A percentile compares a stretch with the other conserved stretches of the same genome.
phyloP scores from a whole-genome alignment of 2,329 filamentous ascomycete genomes.

The Sporothrix euskadiensis region DNA sequence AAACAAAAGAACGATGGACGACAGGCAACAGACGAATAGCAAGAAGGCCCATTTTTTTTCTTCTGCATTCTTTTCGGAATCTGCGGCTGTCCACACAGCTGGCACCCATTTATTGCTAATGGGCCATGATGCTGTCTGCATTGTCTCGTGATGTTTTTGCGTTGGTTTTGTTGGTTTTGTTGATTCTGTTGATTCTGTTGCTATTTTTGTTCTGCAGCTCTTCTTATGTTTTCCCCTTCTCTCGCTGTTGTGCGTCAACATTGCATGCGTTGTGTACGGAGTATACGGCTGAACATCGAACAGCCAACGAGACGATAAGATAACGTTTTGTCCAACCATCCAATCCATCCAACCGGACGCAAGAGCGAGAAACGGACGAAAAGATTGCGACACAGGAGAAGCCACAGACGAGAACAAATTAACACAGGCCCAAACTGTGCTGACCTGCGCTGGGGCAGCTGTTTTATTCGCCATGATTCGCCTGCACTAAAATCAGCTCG shows the following conservation, averaged over 20 bases:
- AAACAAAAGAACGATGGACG: not conserved
- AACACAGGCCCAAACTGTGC: not conserved
- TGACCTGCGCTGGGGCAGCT: not conserved
- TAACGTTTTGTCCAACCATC: not conserved
- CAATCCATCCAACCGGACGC: not conserved
- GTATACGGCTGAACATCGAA: not conserved
- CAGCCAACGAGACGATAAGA: not conserved
- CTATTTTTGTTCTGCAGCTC: not conserved
- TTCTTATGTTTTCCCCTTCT: not conserved
- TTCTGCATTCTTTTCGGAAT: not conserved
- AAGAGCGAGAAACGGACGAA: not conserved
- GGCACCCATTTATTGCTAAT: not conserved
- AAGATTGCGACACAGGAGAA: not conserved
- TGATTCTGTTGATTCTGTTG: not conserved
- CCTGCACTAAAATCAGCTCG: constrained; percentile 3
- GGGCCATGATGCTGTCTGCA: not conserved
- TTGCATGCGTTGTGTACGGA: not conserved
- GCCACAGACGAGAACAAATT: not conserved
- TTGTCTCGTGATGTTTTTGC: not conserved
- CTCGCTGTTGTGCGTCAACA: not conserved
- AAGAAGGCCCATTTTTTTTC: not conserved
- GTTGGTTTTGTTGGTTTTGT: not conserved
- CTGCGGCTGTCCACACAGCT: constrained; percentile 6
- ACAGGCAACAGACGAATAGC: not conserved
- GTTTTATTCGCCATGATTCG: not conserved